Evolutionary conservation across 1,284 basidiomycete species (phyloP).

Genomic region (Pulchroboletus neoregius): DNA sequence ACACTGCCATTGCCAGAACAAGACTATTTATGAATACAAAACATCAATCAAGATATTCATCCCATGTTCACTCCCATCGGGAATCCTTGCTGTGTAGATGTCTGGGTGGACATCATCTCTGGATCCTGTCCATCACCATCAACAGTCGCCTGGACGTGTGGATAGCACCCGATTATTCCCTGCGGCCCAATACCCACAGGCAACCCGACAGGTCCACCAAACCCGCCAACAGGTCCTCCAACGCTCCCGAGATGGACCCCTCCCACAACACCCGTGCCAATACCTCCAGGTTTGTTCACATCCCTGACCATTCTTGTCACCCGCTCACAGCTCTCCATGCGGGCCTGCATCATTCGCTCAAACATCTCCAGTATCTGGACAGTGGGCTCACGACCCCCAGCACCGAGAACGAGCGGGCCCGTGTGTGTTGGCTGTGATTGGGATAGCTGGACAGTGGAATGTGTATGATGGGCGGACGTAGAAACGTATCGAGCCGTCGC

Average conservation of each 20-base stretch:
- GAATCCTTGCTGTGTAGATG: conserved; percentile 24
- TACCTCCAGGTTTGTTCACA: conserved; percentile 34
- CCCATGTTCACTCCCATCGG: conserved; percentile 16
- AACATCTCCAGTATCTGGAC: conserved; percentile 63
- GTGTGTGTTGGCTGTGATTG: conserved; percentile 21
- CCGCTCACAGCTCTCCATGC: conserved; percentile 70
- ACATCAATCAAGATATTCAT: conserved; percentile 1
- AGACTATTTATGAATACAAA: not conserved
- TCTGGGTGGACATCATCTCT: conserved; percentile 17
- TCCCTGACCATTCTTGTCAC: conserved; percentile 56
- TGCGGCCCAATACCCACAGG: conserved; percentile 24
- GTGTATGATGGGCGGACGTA: conserved; percentile 15
- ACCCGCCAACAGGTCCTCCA: conserved; percentile 31
- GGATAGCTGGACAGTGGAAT: conserved; percentile 8
- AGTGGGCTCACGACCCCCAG: conserved; percentile 37
- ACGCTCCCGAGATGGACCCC: conserved; percentile 20
- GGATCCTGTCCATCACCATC: conserved; percentile 9
- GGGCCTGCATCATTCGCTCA: conserved; percentile 63
- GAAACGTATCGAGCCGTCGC: conserved; percentile 13
- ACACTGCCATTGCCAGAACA: conserved; percentile 15
- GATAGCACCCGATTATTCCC: conserved; percentile 17
- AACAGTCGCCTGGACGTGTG: conserved; percentile 11
- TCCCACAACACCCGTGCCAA: conserved; percentile 6
- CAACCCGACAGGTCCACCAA: conserved; percentile 29
- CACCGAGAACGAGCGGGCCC: conserved; percentile 25